Evolutionary conservation across 805 yeast species (phyloP), one percentile per base, ranked within the genome.

Genomic region (Candida tibetensis): DNA sequence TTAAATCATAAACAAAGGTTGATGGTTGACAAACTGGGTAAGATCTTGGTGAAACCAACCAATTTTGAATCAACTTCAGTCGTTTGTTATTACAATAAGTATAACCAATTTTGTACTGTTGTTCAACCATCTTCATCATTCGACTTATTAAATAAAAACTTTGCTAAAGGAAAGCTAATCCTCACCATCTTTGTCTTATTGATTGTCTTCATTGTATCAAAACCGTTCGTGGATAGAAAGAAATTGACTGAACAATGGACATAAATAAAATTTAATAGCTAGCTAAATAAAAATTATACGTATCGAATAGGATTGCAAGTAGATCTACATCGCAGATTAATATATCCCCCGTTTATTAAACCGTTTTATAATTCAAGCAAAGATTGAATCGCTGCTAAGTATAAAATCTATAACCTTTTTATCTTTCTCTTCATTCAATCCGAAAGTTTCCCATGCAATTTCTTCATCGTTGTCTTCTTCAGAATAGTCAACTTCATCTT

Each of bases 121-220:
- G 71, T 85, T 13, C 75, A 83, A 35, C 96, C 98, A 0, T 86
- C 96, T 0, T 76, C 77, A 30, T 85, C 87, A 28, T 90, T 86
- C 61, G 99, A 91, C 62, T 69, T 77, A 35, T 70, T 91, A 57
- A 76, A 81, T 17, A 63, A 71, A 21, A 69, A 72, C 36, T 93
- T 93, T 55, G 87, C 82, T 49, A 83, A 78, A 52, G 54, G 66
- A 10, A 82, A 79, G 48, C 71, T 91, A 30, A 32, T 83, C 5
- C 44, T 69, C 4, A 85, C 96, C 1, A 71, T 90, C 2, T 58
- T 62, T 0, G 66, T 72, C 0, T 64, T 90, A 32, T 37, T 76
- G 1, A 56, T 67, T 0, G 68, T 68, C 0, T 76, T 76, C 32
- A 44, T 71, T 4, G 50, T 74, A n/a, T 58, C 79, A 21, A 74